Base-by-base conservation (phyloP, 1,284 basidiomycete species). In the Trichosporon sp. region DNA sequence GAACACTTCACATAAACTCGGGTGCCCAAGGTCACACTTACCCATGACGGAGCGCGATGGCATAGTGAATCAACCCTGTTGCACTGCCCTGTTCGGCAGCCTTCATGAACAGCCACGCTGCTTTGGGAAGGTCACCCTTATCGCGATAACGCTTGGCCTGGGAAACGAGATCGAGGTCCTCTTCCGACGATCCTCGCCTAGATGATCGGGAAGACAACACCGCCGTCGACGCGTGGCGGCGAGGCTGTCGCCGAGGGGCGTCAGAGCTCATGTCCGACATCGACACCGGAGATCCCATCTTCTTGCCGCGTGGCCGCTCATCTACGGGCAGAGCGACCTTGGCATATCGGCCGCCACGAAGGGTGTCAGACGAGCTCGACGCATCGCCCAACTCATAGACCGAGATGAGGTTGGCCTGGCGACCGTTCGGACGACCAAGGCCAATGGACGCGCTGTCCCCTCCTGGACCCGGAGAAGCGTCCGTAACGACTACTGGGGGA, bases 1-100 rank as follows among this genome's bases (percentile, higher is more conserved):
- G 16, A 7, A 23, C 2, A 27, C 19, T 40, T 8, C 29, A 27
- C n/a, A 14, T 11, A 21, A 23, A 23, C 8, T 44, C 40, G 19
- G 16, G 11, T 9, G 19, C 16, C 19, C 40, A 44, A 44, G 19
- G 16, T 23, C 33, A n/a, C 16, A 64, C 63, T 64, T 36, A 65
- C 62, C 79, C 79, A 61, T 79, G 75, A 16, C 76, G 68, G 27
- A 81, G 67, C 1, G 77, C 73, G 3, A 80, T 65, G 23, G 76
- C 79, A 65, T 71, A 80, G 57, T 78, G 75, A 61, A 81, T 77
- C 63, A 73, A 68, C 5, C 79, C 79, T 0, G 73, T 74, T n/a
- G 72, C 57, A 56, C 73, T 76, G 3, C 78, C 78, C 3, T 65
- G 69, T 61, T 80, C 75, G 21, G 77, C 76, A 49, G 79, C 77